Base-by-base conservation (phyloP, 2,329 filamentous ascomycete species). In the Xylariaceae sp. region DNA sequence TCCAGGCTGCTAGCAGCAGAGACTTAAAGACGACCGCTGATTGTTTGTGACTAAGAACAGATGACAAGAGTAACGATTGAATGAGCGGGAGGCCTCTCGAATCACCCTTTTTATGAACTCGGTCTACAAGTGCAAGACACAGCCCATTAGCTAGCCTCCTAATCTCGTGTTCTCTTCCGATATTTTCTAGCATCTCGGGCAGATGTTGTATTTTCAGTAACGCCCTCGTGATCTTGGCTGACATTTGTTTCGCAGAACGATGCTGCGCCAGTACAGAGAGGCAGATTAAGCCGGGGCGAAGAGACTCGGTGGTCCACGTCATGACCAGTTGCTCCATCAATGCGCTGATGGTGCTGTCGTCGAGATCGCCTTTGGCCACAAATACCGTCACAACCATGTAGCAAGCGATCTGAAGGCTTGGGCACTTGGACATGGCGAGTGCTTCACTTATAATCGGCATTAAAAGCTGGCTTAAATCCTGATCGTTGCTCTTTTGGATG, bases 381-480 rank as follows among this genome's bases (percentile, higher is more conserved):
- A 97, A 79, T 43, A 97, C 83, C 6, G 90, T 83, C 48, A 91
- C 80, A 17, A 96, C 83, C 87, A 96, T 96, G 67, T 96, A 97
- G 49, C 88, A 91, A 14, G 87, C 90, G 52, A 95, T 80, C 57
- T 91, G 87, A 39, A 96, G 74, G 54, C 92, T 89, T 1, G 90
- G 81, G 0, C 86, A 83, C 53, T 86, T 83, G 60, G 84, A 84
- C 73, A 92, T 80, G 9, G 85, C 78, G 53, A 97, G 77, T 1
- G 87, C 89, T 55, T 89, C 85, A 52, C 89, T 87, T 31, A 99
- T 76, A 2, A 90, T 60, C 74, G 90, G 68, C 76, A 76, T 64
- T 80, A 82, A 62, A 72, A 75, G 71, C 56, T 81, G 83, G 18
- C 95, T 73, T 12, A 97, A 73, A 12, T 88, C 83, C 64, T 96